Conservation (phyloP, 129 eudicot species). For the Smallanthus sonchifolius region DNA sequence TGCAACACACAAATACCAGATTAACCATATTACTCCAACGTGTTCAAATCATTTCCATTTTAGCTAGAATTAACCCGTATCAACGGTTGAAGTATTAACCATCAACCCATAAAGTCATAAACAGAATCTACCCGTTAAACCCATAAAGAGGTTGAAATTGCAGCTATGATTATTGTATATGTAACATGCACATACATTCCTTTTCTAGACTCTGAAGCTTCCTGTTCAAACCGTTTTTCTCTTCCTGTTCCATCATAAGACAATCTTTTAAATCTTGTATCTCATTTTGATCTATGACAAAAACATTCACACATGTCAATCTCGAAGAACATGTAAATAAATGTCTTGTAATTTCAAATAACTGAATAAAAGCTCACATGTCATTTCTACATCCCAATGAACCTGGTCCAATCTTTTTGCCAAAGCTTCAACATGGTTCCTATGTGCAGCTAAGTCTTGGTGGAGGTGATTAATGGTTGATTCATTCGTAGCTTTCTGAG, state of each 20-base stretch:
- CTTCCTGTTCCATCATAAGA: constrained; percentile 64
- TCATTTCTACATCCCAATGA: constrained; percentile 42
- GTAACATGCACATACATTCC: constrained; percentile 45
- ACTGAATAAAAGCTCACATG: constrained; percentile 30
- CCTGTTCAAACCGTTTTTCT: constrained; percentile 50
- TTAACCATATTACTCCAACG: neutral
- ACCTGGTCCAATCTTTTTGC: constrained; percentile 42
- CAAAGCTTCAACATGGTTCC: constrained; percentile 54
- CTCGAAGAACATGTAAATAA: neutral
- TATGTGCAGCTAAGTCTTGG: constrained; percentile 48
- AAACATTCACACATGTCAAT: constrained; percentile 3
- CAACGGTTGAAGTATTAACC: neutral
- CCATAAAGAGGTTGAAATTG: neutral
- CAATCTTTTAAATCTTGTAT: constrained; percentile 67
- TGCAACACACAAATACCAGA: constrained; percentile 22
- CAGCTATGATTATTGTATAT: neutral
- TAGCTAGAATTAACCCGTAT: neutral
- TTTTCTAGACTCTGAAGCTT: constrained; percentile 55
- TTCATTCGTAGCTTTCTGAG: constrained; percentile 46
- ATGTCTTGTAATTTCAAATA: neutral
- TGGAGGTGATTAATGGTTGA: constrained; percentile 51
- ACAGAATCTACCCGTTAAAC: neutral
- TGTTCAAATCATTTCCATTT: neutral
- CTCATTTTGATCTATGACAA: constrained; percentile 47
- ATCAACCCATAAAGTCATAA: neutral